Evolutionary conservation across 805 yeast genomes (phyloP).

Genomic region (Yarrowia porcina): DNA sequence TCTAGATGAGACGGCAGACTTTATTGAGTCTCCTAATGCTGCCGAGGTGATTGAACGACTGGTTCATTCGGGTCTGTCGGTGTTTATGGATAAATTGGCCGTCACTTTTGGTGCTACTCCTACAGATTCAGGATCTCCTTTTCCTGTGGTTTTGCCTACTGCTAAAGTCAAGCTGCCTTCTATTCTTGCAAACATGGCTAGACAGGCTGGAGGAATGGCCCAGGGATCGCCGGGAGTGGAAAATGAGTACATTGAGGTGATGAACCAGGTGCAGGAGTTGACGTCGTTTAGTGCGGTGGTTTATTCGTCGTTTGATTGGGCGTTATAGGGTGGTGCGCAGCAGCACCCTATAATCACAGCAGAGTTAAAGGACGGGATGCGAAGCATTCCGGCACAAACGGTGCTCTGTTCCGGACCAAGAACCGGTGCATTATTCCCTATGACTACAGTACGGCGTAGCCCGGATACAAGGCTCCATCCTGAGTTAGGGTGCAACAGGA

Average conservation of each 20-base stretch:
- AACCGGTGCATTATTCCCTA: no score
- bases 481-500: no score
- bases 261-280: conserved; percentile 58
- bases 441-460: no score
- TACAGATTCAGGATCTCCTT: background rate
- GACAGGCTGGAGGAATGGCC: conserved; percentile 58
- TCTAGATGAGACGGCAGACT: conserved; percentile 46
- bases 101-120: conserved; percentile 29
- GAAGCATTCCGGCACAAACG: no score
- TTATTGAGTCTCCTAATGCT: conserved; percentile 44
- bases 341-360: no score
- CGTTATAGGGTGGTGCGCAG: no score
- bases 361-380: no score
- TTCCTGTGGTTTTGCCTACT: conserved; percentile 28
- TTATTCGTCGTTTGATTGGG: conserved; percentile 64
- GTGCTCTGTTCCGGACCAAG: no score
- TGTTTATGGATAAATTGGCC: conserved; percentile 44
- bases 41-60: conserved; percentile 41
- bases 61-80: conserved; percentile 46
- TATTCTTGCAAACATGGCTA: conserved; percentile 63
- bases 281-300: conserved; percentile 89
- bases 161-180: conserved; percentile 58
- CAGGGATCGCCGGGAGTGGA: conserved; percentile 39
- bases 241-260: conserved; percentile 46
- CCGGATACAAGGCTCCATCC: no score